Conservation (phyloP, 345 rosid genomes). For the Brassica nigra region DNA sequence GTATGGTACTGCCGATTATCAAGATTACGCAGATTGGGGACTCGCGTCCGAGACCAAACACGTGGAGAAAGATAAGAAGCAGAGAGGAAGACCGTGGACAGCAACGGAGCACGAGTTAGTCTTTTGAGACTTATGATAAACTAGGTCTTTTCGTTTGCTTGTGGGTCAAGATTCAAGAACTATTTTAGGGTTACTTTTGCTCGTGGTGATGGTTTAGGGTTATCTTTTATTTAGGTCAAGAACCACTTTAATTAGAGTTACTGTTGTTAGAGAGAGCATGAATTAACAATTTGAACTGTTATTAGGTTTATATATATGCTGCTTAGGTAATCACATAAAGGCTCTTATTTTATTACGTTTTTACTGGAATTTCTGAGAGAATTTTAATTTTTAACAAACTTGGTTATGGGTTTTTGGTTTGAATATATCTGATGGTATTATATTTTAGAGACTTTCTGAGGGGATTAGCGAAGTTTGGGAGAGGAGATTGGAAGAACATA, state of each 20-base stretch:
- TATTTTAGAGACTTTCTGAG: constrained; percentile 52
- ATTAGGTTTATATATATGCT: too few relatives aligned
- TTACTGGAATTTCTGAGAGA: neutral
- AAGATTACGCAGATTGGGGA: neutral
- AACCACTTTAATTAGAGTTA: too few relatives aligned
- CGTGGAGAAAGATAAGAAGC: neutral
- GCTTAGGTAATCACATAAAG: neutral
- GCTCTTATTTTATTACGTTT: neutral
- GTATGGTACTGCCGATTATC: neutral
- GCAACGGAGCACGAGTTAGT: neutral
- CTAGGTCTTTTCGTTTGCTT: neutral
- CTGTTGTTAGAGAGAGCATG: too few relatives aligned
- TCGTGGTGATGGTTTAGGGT: neutral
- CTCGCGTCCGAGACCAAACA: neutral
- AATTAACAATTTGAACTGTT: too few relatives aligned
- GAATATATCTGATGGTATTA: neutral
- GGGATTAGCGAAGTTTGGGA: constrained; percentile 53
- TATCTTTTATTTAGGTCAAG: too few relatives aligned
- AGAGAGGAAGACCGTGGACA: neutral
- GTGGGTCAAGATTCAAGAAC: too few relatives aligned
- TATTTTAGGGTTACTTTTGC: neutral
- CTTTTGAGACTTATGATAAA: neutral
- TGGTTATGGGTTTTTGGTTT: neutral
- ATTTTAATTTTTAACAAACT: neutral
- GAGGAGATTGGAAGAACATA: constrained; percentile 75